Conservation (phyloP, 73 alveolate genomes). For the Stentor coeruleus region DNA sequence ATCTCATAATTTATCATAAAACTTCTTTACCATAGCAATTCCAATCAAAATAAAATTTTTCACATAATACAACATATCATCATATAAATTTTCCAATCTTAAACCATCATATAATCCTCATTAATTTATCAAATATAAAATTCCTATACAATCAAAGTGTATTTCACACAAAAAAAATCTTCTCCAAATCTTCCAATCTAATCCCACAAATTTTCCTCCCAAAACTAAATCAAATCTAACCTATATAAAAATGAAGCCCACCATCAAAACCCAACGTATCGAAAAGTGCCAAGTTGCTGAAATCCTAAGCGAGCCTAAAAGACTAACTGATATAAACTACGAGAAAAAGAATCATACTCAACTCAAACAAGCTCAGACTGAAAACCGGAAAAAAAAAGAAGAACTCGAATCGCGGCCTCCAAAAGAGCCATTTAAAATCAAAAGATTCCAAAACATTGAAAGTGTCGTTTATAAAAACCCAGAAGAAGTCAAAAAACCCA, state of each 20-base stretch:
- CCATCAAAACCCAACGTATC: slow-evolving; percentile 8
- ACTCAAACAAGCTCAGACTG: slow-evolving; percentile 17
- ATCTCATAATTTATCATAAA: no score
- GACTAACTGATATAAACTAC: slow-evolving; percentile 14
- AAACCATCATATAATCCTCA: no score
- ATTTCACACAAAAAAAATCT: no score
- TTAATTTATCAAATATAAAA: no score
- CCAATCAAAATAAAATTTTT: no score
- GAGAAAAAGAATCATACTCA: neutral
- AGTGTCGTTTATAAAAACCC: slow-evolving; percentile 15
- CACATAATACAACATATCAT: no score
- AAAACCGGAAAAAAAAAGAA: slow-evolving; percentile 14
- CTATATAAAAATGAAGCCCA: slow-evolving; percentile 21
- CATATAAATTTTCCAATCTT: no score
- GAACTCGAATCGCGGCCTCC: slow-evolving; percentile 27
- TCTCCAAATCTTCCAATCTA: neutral
- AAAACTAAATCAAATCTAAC: neutral
- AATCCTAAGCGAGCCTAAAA: neutral
- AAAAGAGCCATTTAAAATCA: slow-evolving; percentile 27
- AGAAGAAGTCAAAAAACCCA: slow-evolving; percentile 11
- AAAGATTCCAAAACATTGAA: slow-evolving; percentile 8
- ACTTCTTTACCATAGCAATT: no score
- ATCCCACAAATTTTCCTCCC: no score
- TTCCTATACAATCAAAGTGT: no score
- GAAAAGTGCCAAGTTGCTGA: slow-evolving; percentile 23